Conservation (phyloP, 2,329 filamentous ascomycete genomes). For the Ceratocystis eucalypticola region DNA sequence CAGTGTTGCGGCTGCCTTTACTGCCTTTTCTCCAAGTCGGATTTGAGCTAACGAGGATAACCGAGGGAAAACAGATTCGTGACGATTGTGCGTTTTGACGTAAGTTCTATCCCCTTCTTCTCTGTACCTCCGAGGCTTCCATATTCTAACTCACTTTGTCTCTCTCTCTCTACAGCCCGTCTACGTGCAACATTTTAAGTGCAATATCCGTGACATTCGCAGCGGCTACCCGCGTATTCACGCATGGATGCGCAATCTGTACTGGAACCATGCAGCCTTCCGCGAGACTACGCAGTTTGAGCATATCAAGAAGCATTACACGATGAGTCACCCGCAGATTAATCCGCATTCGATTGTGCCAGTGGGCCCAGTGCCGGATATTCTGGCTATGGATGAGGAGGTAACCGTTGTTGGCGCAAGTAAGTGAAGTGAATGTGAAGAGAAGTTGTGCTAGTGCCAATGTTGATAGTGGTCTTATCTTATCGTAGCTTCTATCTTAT, state of each 20-base stretch:
- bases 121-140: not conserved
- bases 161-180: constrained; percentile 34
- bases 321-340: constrained; percentile 49
- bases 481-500: not conserved
- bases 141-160: not conserved
- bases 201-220: constrained; percentile 73
- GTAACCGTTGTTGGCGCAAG: constrained; percentile 37
- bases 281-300: constrained; percentile 75
- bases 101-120: constrained; percentile 23
- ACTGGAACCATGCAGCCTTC: constrained; percentile 74
- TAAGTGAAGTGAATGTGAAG: not conserved
- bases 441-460: not conserved
- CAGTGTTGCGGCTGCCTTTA: not conserved
- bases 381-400: constrained; percentile 66
- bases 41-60: not conserved
- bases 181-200: constrained; percentile 82
- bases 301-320: constrained; percentile 78
- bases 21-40: not conserved
- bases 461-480: not conserved
- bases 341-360: constrained; percentile 66
- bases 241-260: constrained; percentile 67
- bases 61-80: constrained; percentile 36
- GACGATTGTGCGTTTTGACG: constrained; percentile 60
- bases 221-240: constrained; percentile 72
- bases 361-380: constrained; percentile 68